Conservation (phyloP, 2,329 filamentous ascomycete species). For the Grosmannia clavigera region DNA sequence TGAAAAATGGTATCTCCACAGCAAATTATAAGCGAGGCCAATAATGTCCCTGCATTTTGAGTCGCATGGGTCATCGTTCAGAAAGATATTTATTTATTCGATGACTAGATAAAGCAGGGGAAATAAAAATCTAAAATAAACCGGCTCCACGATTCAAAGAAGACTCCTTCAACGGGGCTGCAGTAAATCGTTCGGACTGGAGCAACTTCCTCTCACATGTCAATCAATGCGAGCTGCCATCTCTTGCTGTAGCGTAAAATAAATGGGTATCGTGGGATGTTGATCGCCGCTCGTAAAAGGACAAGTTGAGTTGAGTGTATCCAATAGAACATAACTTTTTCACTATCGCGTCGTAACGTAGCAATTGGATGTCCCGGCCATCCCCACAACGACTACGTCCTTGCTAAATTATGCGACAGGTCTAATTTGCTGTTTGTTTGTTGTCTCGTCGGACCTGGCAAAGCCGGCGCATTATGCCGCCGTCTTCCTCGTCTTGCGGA, state of each 20-base stretch:
- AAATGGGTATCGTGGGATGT: not conserved
- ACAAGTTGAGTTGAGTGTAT: not conserved
- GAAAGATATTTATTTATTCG: too few species aligned
- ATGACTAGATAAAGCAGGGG: too few species aligned
- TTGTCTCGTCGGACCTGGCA: not conserved
- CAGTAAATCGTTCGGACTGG: too few species aligned
- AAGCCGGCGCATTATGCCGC: not conserved
- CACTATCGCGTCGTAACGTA: not conserved
- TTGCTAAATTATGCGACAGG: not conserved
- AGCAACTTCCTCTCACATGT: not conserved
- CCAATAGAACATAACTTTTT: not conserved
- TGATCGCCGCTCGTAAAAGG: not conserved
- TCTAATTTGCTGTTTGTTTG: not conserved
- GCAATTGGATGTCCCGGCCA: not conserved
- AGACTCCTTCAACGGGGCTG: too few species aligned
- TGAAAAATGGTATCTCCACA: too few species aligned
- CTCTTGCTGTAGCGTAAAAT: not conserved
- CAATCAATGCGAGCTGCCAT: not conserved
- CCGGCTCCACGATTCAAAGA: too few species aligned
- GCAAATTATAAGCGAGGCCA: too few species aligned
- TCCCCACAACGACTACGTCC: not conserved
- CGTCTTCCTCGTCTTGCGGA: constrained; percentile 2
- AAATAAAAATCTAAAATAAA: too few species aligned
- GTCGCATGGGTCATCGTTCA: too few species aligned
- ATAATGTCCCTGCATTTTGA: too few species aligned